Evolutionary conservation across 495 filamentous ascomycete species (phyloP).

Genomic region (Lineolata rhizophorae): DNA sequence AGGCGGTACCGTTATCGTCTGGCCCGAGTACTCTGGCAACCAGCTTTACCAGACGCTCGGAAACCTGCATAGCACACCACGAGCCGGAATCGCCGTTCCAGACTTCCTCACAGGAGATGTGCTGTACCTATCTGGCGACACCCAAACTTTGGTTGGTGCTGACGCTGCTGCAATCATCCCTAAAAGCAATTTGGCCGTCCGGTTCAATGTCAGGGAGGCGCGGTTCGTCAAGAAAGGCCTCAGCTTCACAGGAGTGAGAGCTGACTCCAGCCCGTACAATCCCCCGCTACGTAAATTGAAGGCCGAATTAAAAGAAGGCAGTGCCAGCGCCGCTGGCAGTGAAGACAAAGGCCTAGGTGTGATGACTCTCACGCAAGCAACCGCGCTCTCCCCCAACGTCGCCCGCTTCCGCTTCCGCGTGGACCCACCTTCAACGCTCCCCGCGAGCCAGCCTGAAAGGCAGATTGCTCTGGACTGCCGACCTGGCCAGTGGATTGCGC

Average conservation of each 20-base stretch:
- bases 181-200: slow-evolving; percentile 48
- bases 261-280: slow-evolving; percentile 50
- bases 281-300: slow-evolving; percentile 33
- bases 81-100: slow-evolving; percentile 42
- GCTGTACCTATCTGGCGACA: slow-evolving; percentile 44
- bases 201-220: slow-evolving; percentile 34
- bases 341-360: neutral
- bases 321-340: slow-evolving; percentile 5
- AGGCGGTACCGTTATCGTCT: slow-evolving; percentile 31
- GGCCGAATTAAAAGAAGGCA: slow-evolving; percentile 21
- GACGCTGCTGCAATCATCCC: slow-evolving; percentile 36
- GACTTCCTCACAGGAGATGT: slow-evolving; percentile 49
- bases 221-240: slow-evolving; percentile 39
- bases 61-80: slow-evolving; percentile 42
- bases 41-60: slow-evolving; percentile 63
- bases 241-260: slow-evolving; percentile 36
- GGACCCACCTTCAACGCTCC: slow-evolving; percentile 26
- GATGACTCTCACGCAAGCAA: too few relatives aligned
- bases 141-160: slow-evolving; percentile 39
- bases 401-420: slow-evolving; percentile 33
- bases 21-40: slow-evolving; percentile 68
- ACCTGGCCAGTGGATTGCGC: slow-evolving; percentile 46
- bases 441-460: too few relatives aligned
- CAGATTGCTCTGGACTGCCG: neutral
- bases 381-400: slow-evolving; percentile 44